Conservation (phyloP, 176 grass and related monocot species). For the Tillandsia leiboldiana region DNA sequence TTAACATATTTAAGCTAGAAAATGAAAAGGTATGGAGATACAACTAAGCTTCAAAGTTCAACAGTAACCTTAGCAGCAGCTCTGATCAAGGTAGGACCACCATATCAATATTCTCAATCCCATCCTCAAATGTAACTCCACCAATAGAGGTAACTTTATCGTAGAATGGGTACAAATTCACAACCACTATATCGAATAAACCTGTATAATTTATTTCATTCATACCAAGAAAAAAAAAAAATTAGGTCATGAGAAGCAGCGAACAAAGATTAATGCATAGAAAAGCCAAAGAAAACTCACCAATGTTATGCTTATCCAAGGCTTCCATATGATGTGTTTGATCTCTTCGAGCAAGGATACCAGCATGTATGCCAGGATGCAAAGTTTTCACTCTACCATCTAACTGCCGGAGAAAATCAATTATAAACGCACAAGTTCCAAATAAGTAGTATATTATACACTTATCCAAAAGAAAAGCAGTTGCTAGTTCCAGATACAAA, state of each 20-base stretch:
- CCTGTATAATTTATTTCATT: conserved; percentile 29
- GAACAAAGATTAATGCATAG: not conserved
- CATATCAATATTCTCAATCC: conserved; percentile 93
- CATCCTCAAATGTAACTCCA: conserved; percentile 76
- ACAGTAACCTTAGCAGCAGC: conserved; percentile 71
- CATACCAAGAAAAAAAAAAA: not conserved
- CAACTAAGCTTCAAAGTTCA: conserved; percentile 3
- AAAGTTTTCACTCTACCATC: conserved; percentile 95
- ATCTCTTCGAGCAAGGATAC: conserved; percentile 94
- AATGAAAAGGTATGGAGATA: not conserved
- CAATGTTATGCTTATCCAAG: conserved; percentile 64
- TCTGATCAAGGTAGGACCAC: conserved; percentile 86
- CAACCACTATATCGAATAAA: conserved; percentile 94
- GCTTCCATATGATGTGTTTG: conserved; percentile 69
- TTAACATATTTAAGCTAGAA: not conserved
- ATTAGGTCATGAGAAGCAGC: not conserved
- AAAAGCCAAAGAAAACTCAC: conserved; percentile 20
- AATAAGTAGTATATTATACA: conserved; percentile 1
- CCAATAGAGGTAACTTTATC: conserved; percentile 68
- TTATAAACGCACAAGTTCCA: not conserved
- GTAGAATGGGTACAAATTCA: conserved; percentile 95
- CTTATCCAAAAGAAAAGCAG: conserved; percentile 1
- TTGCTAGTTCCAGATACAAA: not conserved
- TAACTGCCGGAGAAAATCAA: conserved; percentile 39
- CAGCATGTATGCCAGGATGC: conserved; percentile 91